Base-by-base conservation (phyloP, 2,329 filamentous ascomycete genomes). In the Nemania sp. region DNA sequence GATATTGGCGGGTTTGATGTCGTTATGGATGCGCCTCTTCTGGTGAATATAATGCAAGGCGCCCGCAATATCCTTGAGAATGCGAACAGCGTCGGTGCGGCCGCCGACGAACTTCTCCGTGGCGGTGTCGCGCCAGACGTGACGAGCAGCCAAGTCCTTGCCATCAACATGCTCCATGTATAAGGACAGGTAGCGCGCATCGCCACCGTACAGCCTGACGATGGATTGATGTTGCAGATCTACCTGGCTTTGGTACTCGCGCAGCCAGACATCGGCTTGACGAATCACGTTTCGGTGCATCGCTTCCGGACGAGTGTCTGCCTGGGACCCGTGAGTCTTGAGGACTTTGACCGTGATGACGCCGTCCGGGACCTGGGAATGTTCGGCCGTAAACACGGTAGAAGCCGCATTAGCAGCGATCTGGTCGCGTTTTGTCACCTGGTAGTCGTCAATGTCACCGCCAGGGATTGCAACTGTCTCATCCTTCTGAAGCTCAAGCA, bases 131-230 rank as follows among this genome's bases (percentile, higher is more conserved):
- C 83, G 80, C 84, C 83, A 86, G 9, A 78, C 74, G 40, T 78
- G 75, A 51, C 76, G 73, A 32, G 78, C 77, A 0, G 81, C 79
- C 39, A 87, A 75, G 64, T 87, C 84, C 46, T 78, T 79, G 12
- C 81, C 83, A 54, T 85, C 81, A 4, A 87, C 78, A 60, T 86
- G 82, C 69, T 87, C 84, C 84, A 87, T 86, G 68, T 86, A 87
- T 10, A 87, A 71, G 2, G 83, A 84, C 39, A 87, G 72, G 67
- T 83, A 85, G 35, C 84, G 81, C 6, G 84, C 84, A 65, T 87
- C 84, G 39, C 84, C 83, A 9, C 83, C 83, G 60, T 86, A 84
- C 54, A 85, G 77, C 20, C 79, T 79, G 58, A 86, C 83, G 61
- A 87, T 87, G 53, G 82, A 85, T 61, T 82, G 76, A 71, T 87